Evolutionary conservation across 495 filamentous ascomycete species (phyloP), one percentile per base, ranked within the genome.

Genomic region (Aspergillus nanangensis): DNA sequence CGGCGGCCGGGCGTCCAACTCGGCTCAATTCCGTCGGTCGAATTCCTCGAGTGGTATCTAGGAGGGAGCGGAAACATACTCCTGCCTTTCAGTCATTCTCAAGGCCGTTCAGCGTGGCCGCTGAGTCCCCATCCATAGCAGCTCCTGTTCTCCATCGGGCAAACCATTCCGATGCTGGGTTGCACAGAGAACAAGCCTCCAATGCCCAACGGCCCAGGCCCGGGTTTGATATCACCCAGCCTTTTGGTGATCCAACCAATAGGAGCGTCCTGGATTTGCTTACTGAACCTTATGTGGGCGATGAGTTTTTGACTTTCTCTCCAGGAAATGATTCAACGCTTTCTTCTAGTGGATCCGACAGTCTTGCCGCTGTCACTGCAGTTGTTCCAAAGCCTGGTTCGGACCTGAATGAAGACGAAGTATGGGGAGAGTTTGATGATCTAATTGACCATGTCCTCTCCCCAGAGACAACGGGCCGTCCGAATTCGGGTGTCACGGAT

Each of bases 391-490:
- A 66, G 13, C 69, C 77, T 9, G 72, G 65, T 22, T 75, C 78
- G 7, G 79, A 74, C 7, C 73, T 81, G 4, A 81, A 71, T 13
- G 85, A 90, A 52, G 93, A 97, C 55, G 93, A 97, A 56, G 76
- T 96, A 14, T 98, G 93, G 93, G 81, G 86, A 31, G 90, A 98
- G 62, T 97, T 93, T 51, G 84, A 96, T 60, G 93, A 97, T 57
- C 71, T 95, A 13, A 77, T 96, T 42, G 87, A 87, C 50, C 80
- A 89, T 36, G 80, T 85, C 10, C 70, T 80, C 13, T 80, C 80
- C 0, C 76, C 81, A 11, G 64, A 71, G 2, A 57, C 61, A 14
- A 53, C 64, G n/a, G 21, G 31, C 56, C 0, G 27, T 49, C 7
- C 44, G 45, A 2, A 15, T n/a, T n/a, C 58, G 5, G 38, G 1